phyloP scores from a whole-genome alignment of 176 grass and related monocot genomes.

The Dactylis glomerata region DNA sequence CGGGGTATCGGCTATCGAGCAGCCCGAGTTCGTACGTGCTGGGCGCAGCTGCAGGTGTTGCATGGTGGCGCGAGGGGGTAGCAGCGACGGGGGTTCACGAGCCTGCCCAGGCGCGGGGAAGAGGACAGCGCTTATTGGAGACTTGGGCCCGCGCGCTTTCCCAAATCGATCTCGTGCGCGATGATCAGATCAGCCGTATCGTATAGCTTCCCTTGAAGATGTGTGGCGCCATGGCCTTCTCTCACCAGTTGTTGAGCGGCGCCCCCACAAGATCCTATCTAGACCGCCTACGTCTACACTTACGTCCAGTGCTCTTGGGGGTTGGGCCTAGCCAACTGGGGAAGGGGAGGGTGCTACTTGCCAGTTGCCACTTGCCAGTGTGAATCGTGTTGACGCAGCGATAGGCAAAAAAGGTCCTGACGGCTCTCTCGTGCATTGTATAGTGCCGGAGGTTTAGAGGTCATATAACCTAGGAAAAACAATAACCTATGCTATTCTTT shows the following conservation, averaged over 20 bases:
- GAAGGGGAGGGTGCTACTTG: too few species aligned
- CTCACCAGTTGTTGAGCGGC: background rate
- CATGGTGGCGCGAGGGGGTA: background rate
- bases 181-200: background rate
- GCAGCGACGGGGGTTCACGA: slow-evolving; percentile 26
- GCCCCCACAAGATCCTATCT: slow-evolving; percentile 17
- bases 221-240: background rate
- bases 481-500: too few species aligned
- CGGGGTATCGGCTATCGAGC: background rate
- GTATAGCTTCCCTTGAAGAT: background rate
- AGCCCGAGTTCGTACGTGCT: background rate
- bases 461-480: too few species aligned
- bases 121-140: background rate
- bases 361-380: too few species aligned
- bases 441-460: too few species aligned
- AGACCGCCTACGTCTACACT: background rate
- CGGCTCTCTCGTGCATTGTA: too few species aligned
- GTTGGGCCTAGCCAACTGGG: too few species aligned
- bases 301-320: background rate
- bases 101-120: slow-evolving; percentile 10
- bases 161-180: background rate
- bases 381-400: too few species aligned
- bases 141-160: background rate
- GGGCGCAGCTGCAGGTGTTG: background rate
- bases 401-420: too few species aligned